Evolutionary conservation across 2,329 filamentous ascomycete species (phyloP).

Genomic region (Coniella lustricola): DNA sequence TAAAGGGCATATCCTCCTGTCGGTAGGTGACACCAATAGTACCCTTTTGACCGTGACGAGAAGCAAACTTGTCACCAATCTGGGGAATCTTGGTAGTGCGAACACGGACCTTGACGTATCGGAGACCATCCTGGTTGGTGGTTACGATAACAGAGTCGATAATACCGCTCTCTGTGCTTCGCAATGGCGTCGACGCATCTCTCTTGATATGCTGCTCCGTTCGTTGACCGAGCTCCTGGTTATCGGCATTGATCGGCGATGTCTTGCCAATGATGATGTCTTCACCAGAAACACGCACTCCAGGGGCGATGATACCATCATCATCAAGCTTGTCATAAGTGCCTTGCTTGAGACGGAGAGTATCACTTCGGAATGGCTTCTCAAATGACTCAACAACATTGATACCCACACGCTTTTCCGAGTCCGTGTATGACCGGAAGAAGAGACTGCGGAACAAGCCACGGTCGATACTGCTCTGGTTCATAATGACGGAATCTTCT

Average conservation of each 20-base stretch:
- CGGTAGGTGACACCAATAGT: conserved; percentile 98
- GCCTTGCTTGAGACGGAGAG: conserved; percentile 84
- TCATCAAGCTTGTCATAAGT: conserved; percentile 98
- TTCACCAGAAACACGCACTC: conserved; percentile 90
- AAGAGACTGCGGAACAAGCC: conserved; percentile 96
- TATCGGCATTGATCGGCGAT: conserved; percentile 85
- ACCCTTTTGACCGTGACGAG: conserved; percentile 97
- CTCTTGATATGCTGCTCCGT: conserved; percentile 87
- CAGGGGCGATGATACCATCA: conserved; percentile 89
- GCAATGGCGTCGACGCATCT: conserved; percentile 88
- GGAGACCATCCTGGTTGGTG: conserved; percentile 87
- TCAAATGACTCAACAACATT: conserved; percentile 91
- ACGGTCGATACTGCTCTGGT: conserved; percentile 97
- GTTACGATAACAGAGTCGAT: conserved; percentile 90
- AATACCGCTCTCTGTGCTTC: conserved; percentile 95
- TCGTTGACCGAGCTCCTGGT: conserved; percentile 86
- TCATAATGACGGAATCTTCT: conserved; percentile 99
- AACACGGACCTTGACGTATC: conserved; percentile 96
- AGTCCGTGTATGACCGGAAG: conserved; percentile 95
- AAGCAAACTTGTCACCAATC: conserved; percentile 98
- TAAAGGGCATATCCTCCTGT: conserved; percentile 98
- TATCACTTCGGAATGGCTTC: conserved; percentile 84
- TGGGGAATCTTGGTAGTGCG: conserved; percentile 96
- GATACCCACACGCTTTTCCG: conserved; percentile 92
- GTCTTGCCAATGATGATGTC: conserved; percentile 99